Percentiles rank a stretch among this genome's conserved stretches.
These are phyloP conservation scores for Pichia exigua DNA, from an alignment of 805 yeast species.

Conservation along the genomic window DNA sequence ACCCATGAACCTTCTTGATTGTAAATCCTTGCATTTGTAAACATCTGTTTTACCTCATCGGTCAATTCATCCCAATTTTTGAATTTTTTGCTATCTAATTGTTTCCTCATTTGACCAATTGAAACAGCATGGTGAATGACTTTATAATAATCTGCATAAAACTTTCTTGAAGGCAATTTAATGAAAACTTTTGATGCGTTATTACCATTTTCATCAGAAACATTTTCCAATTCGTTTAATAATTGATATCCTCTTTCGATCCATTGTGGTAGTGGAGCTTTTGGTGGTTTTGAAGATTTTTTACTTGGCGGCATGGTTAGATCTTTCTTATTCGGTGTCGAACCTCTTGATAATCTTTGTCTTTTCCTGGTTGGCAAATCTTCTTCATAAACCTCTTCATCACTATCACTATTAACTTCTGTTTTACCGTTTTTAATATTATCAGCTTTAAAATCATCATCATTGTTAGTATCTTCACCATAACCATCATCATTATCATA, in stretches of 20 bases:
- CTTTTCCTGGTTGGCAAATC: constrained; percentile 10
- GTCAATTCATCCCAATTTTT: constrained; percentile 38
- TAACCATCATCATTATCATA: constrained; percentile 8
- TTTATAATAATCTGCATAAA: constrained; percentile 81
- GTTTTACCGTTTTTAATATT: neutral
- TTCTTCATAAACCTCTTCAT: constrained; percentile 11
- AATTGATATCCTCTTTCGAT: constrained; percentile 8
- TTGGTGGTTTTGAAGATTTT: neutral
- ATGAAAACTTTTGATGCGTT: constrained; percentile 49
- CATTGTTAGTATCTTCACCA: neutral
- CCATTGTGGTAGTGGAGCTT: constrained; percentile 11
- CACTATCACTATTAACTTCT: constrained; percentile 2
- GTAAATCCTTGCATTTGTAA: constrained; percentile 58
- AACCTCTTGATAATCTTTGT: constrained; percentile 9
- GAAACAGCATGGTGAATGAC: constrained; percentile 56
- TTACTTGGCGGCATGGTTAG: neutral
- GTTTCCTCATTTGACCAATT: constrained; percentile 44
- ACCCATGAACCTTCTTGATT: constrained; percentile 64
- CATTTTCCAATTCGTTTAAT: constrained; percentile 14
- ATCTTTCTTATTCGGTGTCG: constrained; percentile 10
- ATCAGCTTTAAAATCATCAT: neutral
- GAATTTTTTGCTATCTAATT: constrained; percentile 32
- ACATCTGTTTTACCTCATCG: constrained; percentile 47
- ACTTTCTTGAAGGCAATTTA: constrained; percentile 63
- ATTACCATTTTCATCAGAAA: constrained; percentile 41